Evolutionary conservation across 495 filamentous ascomycete species (phyloP).

Genomic region (Neurospora tetraspora): DNA sequence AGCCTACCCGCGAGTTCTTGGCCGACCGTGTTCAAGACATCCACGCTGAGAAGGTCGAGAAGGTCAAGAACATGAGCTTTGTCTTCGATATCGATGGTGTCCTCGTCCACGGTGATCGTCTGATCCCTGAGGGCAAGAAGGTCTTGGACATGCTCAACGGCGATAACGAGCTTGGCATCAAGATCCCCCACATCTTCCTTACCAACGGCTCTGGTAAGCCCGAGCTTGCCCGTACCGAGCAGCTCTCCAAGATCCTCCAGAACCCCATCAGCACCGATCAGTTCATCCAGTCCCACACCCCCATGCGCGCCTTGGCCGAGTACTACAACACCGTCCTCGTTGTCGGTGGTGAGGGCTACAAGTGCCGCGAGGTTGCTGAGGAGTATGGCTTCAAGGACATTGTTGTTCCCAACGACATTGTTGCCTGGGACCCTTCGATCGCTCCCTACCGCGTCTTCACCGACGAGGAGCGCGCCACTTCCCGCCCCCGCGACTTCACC

Average conservation of each 20-base stretch:
- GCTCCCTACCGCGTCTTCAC: constrained; percentile 56
- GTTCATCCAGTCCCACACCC: constrained; percentile 60
- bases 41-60: constrained; percentile 53
- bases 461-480: constrained; percentile 45
- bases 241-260: constrained; percentile 48
- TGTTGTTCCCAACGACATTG: constrained; percentile 56
- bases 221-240: constrained; percentile 45
- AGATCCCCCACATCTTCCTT: constrained; percentile 62
- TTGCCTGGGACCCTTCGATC: constrained; percentile 50
- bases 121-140: constrained; percentile 49
- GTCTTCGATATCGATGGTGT: constrained; percentile 61
- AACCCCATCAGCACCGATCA: constrained; percentile 51
- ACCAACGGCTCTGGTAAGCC: constrained; percentile 59
- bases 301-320: constrained; percentile 55
- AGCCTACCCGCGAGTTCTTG: constrained; percentile 56
- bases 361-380: constrained; percentile 56
- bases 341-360: constrained; percentile 56
- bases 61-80: constrained; percentile 58
- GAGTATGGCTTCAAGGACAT: constrained; percentile 57
- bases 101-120: constrained; percentile 52
- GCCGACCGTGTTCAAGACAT: constrained; percentile 66
- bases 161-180: constrained; percentile 58
- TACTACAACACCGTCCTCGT: constrained; percentile 58
- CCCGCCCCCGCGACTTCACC: constrained; percentile 51
- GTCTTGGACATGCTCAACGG: constrained; percentile 57